A percentile compares a stretch with the other conserved stretches of the same genome.
phyloP scores from a whole-genome alignment of 2,329 filamentous ascomycete genomes.

The Thelonectria rubi region DNA sequence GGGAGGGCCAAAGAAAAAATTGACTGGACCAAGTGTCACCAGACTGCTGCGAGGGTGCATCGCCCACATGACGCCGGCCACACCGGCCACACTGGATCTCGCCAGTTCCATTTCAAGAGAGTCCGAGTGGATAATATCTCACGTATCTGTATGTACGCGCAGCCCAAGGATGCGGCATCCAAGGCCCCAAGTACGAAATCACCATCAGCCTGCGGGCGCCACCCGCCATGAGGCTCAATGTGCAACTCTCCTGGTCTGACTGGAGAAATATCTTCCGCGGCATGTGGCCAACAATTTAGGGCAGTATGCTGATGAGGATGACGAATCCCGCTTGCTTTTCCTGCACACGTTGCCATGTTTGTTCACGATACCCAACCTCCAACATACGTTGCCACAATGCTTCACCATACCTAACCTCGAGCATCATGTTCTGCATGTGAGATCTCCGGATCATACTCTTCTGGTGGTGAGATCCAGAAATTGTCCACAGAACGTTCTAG shows the following conservation, averaged over 20 bases:
- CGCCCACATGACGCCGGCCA: conserved; percentile 23
- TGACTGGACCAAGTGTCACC: conserved; percentile 16
- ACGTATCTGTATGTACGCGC: neutral
- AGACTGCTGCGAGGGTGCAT: conserved; percentile 15
- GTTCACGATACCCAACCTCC: neutral
- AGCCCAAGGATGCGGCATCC: neutral
- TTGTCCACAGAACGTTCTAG: too few species aligned
- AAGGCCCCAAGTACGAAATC: neutral
- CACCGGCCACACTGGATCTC: conserved; percentile 6
- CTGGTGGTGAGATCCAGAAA: too few species aligned
- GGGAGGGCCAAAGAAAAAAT: neutral
- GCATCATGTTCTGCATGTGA: neutral
- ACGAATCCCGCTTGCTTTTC: too few species aligned
- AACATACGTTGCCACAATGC: too few species aligned
- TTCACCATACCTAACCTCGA: neutral
- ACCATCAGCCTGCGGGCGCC: neutral
- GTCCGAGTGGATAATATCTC: neutral
- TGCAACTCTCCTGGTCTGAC: conserved; percentile 3
- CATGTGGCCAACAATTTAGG: neutral
- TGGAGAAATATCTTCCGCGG: neutral
- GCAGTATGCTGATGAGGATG: neutral
- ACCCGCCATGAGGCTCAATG: conserved; percentile 12
- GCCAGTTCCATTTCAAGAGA: neutral
- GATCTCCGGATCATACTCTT: too few species aligned
- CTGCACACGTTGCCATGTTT: neutral